phyloP scores from a whole-genome alignment of 2,329 filamentous ascomycete genomes.

The Cercospora zeae-maydis region DNA sequence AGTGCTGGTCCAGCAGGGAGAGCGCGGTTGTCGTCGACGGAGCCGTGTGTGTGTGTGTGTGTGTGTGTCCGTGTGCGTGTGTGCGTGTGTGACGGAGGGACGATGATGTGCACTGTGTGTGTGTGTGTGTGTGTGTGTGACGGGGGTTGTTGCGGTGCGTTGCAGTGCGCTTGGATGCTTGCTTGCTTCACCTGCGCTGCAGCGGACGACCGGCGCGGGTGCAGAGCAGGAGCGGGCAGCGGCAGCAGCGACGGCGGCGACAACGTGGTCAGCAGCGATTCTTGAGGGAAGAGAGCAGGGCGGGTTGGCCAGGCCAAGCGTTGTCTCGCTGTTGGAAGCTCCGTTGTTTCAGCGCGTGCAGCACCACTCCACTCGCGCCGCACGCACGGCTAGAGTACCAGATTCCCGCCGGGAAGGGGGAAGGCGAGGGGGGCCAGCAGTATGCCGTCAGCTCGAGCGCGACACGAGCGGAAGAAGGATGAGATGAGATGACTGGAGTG shows the following conservation, averaged over 20 bases:
- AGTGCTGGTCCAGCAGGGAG: background rate
- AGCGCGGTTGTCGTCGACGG: background rate
- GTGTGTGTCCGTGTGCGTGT: too few relatives aligned
- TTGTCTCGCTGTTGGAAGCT: conserved; percentile 1
- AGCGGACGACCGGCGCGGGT: background rate
- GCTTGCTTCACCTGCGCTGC: background rate
- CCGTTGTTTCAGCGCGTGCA: conserved; percentile 7
- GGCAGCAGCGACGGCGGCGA: background rate
- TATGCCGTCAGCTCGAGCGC: too few relatives aligned
- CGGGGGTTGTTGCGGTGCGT: background rate
- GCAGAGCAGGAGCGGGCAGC: background rate
- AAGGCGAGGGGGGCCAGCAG: too few relatives aligned
- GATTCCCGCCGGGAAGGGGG: too few relatives aligned
- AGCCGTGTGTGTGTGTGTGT: too few relatives aligned
- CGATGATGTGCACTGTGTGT: too few relatives aligned
- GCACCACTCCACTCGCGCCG: background rate
- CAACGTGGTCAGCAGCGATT: background rate
- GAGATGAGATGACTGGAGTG: too few relatives aligned
- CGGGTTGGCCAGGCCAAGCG: background rate
- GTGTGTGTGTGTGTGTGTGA: too few relatives aligned
- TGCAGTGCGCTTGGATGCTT: background rate
- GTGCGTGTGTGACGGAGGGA: too few relatives aligned
- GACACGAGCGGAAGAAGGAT: too few relatives aligned
- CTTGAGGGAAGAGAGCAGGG: background rate
- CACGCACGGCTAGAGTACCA: background rate